Base-by-base conservation (phyloP, 129 eudicot genomes). In the Chrysanthemum makinoi region DNA sequence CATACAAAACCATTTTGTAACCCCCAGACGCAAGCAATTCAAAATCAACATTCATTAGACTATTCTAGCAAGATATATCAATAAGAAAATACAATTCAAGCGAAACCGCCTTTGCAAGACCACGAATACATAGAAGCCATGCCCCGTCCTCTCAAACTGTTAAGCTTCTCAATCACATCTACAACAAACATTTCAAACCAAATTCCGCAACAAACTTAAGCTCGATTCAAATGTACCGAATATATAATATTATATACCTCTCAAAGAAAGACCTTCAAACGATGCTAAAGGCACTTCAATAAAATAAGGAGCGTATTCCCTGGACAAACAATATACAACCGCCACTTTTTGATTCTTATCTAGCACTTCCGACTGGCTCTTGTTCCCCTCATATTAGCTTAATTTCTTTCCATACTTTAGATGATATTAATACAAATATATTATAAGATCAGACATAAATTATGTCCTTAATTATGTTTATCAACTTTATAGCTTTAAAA, bases 231-330 rank as follows among this genome's bases (percentile, higher is more conserved):
- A 88, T 79, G 47, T 82, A 53, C 33, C 33, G 2, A 1, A 30
- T 8, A 26, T 49, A 2, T 9, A 24, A 80, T 22, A 15, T 14
- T 44, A 5, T 13, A 24, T 87, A 94, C 99, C 99, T 90, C 94
- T 87, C 75, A 94, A 76, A 73, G 78, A 90, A 22, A 90, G 99
- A 19, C 99, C 99, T 46, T 87, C 87, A 13, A 96, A 79, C 2
- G 99, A 87, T 46, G 96, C 76, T n/a, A n/a, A n/a, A n/a, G n/a
- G n/a, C n/a, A n/a, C n/a, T n/a, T n/a, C n/a, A n/a, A n/a, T n/a
- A n/a, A 94, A 94, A 69, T 94, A 97, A 57, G 99, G 99, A 94
- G 99, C 0, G 91, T 87, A 78, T 94, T 90, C 70, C 89, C n/a
- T n/a, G n/a, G 72, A 70, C 85, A 94, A 78, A 77, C 90, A 94